phyloP scores from a whole-genome alignment of 371 early-diverging fungal species.

The Massospora cicadina region DNA sequence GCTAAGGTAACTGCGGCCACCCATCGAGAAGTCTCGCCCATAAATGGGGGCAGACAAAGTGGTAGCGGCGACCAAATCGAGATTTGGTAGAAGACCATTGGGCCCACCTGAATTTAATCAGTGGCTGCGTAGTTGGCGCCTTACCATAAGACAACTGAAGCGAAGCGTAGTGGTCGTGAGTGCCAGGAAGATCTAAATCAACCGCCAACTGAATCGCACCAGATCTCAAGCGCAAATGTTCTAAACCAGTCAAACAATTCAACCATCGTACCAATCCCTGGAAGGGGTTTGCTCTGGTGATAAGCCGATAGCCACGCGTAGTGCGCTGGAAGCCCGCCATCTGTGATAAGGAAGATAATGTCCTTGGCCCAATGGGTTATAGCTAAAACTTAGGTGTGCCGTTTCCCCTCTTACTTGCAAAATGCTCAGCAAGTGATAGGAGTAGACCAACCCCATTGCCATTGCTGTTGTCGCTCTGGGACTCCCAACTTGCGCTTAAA shows the following conservation, averaged over 20 bases:
- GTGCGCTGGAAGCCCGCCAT: constrained; percentile 49
- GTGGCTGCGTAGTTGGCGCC: background rate
- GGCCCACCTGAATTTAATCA: constrained; percentile 46
- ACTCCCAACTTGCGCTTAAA: constrained; percentile 19
- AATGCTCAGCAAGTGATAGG: constrained; percentile 53
- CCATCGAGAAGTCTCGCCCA: constrained; percentile 10
- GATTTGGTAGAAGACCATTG: constrained; percentile 84
- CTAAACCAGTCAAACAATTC: background rate
- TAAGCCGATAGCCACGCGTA: constrained; percentile 85
- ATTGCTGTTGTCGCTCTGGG: constrained; percentile 16
- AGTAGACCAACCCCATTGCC: constrained; percentile 52
- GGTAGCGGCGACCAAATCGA: constrained; percentile 72
- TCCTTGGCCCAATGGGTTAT: constrained; percentile 81
- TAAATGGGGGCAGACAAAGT: constrained; percentile 20
- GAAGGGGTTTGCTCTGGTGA: constrained; percentile 23
- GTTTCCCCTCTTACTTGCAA: constrained; percentile 32
- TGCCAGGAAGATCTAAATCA: constrained; percentile 66
- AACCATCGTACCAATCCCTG: background rate
- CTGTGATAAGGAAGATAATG: constrained; percentile 67
- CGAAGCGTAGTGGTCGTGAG: constrained; percentile 38
- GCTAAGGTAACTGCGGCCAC: constrained; percentile 10
- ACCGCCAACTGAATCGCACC: constrained; percentile 80
- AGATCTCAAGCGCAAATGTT: constrained; percentile 9
- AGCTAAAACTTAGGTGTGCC: constrained; percentile 16
- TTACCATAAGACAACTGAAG: constrained; percentile 65